Evolutionary conservation across 257 asterid genomes (phyloP), one percentile per base, ranked within the genome.

Genomic region (Fraxinus quadrangulata): DNA sequence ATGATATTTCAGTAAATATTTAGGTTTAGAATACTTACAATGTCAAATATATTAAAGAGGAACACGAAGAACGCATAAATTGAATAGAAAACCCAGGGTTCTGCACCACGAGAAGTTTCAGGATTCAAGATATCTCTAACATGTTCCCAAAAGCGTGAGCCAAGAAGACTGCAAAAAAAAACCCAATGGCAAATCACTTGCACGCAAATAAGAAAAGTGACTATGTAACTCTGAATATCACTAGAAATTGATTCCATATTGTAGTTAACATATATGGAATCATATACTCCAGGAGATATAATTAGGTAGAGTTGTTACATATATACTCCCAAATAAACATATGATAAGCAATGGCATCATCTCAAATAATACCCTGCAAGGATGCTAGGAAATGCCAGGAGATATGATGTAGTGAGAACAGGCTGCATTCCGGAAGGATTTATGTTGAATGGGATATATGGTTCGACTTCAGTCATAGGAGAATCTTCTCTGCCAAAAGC

Each of bases 361-460:
- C 33, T 39, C 66, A 13, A 42, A 23, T 45, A 4, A 24, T 80
- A 96, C 99, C 99, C 84, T 75, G 98, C 97, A 76, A 96, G 84
- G 73, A 96, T 87, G 88, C 94, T 73, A 0, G 99, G 99, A 85
- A 96, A 89, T n/a, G 96, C 99, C 89, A 96, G 83, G 77, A 96
- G 94, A 88, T 96, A 96, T 11, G 99, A 89, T 59, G 99, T 92
- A 16, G 97, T 91, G 72, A 96, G 92, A 73, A 96, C 90, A 77
- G 98, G 99, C 85, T 96, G 99, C 99, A 96, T 96, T 82, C 99
- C 99, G 0, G 99, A 85, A 77, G 99, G 99, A 88, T 96, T 96
- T 87, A 96, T 96, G 90, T 96, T 96, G 92, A 96, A 96, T 2
- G 99, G 99, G 77, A 96, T 92, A 73, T 96, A 96, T 45, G 98